Percentiles rank a stretch among this genome's conserved stretches.
phyloP scores from a whole-genome alignment of 495 filamentous ascomycete genomes.

The Poronia punctata region DNA sequence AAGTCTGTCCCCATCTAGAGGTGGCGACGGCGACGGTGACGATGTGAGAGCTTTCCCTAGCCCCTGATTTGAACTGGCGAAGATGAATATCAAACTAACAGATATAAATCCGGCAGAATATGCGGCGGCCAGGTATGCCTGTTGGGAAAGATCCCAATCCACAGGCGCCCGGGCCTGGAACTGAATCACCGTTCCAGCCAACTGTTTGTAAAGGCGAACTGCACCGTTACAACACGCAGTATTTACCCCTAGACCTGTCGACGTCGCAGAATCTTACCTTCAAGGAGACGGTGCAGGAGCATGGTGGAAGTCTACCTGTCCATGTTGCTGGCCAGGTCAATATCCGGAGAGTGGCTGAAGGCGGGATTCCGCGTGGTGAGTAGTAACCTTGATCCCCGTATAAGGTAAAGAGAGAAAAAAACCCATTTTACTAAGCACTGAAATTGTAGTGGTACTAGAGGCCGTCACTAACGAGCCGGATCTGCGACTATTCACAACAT shows the following conservation, averaged over 20 bases:
- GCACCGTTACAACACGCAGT: conserved; percentile 24
- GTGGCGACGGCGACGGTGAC: conserved; percentile 18
- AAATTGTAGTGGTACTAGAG: conserved; percentile 24
- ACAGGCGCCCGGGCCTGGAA: background rate
- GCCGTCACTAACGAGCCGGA: conserved; percentile 30
- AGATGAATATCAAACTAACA: no score
- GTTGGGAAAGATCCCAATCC: conserved; percentile 2
- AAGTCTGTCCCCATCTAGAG: conserved; percentile 11
- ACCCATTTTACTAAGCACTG: background rate
- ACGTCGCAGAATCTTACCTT: conserved; percentile 23
- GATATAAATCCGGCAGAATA: no score
- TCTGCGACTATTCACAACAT: conserved; percentile 21
- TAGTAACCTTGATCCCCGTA: background rate
- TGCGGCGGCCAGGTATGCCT: conserved; percentile 6
- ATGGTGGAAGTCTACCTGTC: conserved; percentile 15
- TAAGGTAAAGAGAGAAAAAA: background rate
- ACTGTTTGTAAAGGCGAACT: conserved; percentile 23
- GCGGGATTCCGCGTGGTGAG: conserved; percentile 17
- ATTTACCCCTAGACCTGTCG: conserved; percentile 25
- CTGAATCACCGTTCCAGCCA: conserved; percentile 11
- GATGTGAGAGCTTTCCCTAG: no score
- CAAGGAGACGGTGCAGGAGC: conserved; percentile 9
- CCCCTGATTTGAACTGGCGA: no score
- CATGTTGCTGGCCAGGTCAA: conserved; percentile 33
- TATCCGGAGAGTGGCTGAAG: conserved; percentile 26